phyloP scores from a whole-genome alignment of 306 rosid species.

The Clitoria ternatea region DNA sequence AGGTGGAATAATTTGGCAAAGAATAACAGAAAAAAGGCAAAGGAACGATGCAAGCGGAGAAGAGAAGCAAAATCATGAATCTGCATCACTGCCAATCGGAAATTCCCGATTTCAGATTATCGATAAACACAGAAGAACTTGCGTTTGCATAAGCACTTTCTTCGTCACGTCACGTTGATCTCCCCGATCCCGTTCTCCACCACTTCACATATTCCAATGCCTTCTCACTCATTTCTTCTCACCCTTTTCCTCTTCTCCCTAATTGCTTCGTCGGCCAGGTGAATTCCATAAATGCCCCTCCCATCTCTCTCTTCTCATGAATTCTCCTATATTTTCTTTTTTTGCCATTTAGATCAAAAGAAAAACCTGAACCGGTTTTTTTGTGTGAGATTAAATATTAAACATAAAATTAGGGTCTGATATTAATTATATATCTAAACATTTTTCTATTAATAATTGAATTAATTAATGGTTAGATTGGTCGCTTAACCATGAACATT shows the following conservation, averaged over 20 bases:
- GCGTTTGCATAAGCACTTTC: not conserved
- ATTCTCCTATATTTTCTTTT: not conserved
- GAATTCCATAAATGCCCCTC: constrained; percentile 5
- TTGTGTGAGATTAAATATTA: too few relatives aligned
- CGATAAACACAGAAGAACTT: not conserved
- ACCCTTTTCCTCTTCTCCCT: not conserved
- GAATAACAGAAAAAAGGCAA: not conserved
- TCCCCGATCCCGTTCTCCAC: not conserved
- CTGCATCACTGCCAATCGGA: not conserved
- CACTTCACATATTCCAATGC: not conserved
- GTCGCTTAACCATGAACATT: not conserved
- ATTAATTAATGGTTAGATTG: too few relatives aligned
- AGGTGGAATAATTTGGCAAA: not conserved
- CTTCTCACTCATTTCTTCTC: constrained; percentile 14
- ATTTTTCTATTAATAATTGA: too few relatives aligned
- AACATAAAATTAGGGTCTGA: not conserved
- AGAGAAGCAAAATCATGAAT: not conserved
- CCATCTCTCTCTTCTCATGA: not conserved
- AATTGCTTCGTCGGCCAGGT: constrained; percentile 39
- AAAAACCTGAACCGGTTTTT: not conserved
- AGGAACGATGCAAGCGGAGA: not conserved
- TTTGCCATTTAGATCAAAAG: not conserved
- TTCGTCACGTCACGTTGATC: not conserved
- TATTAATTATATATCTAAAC: too few relatives aligned
- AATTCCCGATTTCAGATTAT: not conserved